Percentiles rank a stretch among this genome's conserved stretches.
These are phyloP conservation scores for Magnolia sinica DNA, from an alignment of 164 flowering plant species.

Conservation along the genomic window DNA sequence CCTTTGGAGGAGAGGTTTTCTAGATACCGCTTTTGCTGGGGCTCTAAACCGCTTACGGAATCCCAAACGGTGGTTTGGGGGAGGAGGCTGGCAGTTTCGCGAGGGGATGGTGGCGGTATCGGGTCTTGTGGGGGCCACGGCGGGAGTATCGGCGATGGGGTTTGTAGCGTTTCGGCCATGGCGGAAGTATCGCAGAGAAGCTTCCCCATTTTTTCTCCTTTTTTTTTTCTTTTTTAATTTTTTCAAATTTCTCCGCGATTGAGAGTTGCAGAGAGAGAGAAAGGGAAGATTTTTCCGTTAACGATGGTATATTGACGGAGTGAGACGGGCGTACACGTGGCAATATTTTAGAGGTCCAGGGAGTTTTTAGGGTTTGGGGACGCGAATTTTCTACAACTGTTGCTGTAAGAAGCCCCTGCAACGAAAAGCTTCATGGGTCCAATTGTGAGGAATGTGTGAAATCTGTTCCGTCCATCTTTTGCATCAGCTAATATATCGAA, in stretches of 20 bases:
- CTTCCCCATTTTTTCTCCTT: slow-evolving; percentile 43
- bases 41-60: slow-evolving; percentile 69
- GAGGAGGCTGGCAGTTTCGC: background rate
- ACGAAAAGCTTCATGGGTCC: background rate
- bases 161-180: slow-evolving; percentile 12
- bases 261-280: background rate
- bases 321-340: background rate
- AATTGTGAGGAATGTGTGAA: background rate
- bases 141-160: slow-evolving; percentile 22
- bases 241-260: background rate
- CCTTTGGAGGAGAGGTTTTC: slow-evolving; percentile 53
- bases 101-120: slow-evolving; percentile 5
- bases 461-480: no score
- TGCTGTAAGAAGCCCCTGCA: no score
- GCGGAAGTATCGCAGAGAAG: slow-evolving; percentile 55
- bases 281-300: slow-evolving; percentile 3
- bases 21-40: slow-evolving; percentile 59
- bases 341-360: background rate
- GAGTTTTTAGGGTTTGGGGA: background rate
- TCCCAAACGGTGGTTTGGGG: slow-evolving; percentile 40
- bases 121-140: slow-evolving; percentile 20
- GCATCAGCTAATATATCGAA: no score
- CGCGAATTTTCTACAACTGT: background rate
- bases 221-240: background rate
- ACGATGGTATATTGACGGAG: background rate